Evolutionary conservation across 202 grass and related monocot genomes (phyloP), one percentile per base, ranked within the genome.

Genomic region (Bolboschoenoplectus hybrid): DNA sequence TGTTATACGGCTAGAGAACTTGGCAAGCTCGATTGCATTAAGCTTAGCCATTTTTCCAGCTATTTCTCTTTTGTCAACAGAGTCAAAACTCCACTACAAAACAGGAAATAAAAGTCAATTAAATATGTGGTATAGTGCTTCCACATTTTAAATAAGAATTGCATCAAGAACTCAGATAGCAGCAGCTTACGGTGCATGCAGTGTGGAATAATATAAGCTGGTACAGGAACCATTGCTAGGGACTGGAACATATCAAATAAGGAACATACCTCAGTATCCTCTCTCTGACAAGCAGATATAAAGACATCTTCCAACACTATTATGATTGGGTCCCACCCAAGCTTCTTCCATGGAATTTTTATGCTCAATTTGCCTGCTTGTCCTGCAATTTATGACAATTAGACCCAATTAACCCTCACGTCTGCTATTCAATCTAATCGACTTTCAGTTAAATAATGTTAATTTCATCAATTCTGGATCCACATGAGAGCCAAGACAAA

Each of bases 11-110:
- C 91, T 98, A 64, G 96, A 95, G 90, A 98, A 90, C 73, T 98
- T 98, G 57, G 93, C 87, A 53, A 98, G 91, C 65, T 98, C 96
- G 78, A 98, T 94, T 74, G 96, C 93, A 88, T 95, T 95, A 94
- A 98, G 93, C 88, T 98, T 98, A 72, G 96, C 96, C 91, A 98
- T 86, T 87, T 98, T 98, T 61, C 93, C 96, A 83, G 93, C 91
- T 84, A 98, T 86, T 88, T 95, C 96, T 85, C 96, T 98, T 89
- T 89, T 98, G 80, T 93, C 93, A 55, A 98, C 57, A 53, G 91
- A 94, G 56, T 88, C 89, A 67, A 87, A 92, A 88, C 82, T 87
- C 96, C 96, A 98, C 96, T 98, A 84, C 36, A 80, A 45, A 83
- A 89, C 63, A 95, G 49, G 83, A 87, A 74, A 82, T 65, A 56